Evolutionary conservation across 345 rosid genomes (phyloP).

Genomic region (Hypericum perforatum): DNA sequence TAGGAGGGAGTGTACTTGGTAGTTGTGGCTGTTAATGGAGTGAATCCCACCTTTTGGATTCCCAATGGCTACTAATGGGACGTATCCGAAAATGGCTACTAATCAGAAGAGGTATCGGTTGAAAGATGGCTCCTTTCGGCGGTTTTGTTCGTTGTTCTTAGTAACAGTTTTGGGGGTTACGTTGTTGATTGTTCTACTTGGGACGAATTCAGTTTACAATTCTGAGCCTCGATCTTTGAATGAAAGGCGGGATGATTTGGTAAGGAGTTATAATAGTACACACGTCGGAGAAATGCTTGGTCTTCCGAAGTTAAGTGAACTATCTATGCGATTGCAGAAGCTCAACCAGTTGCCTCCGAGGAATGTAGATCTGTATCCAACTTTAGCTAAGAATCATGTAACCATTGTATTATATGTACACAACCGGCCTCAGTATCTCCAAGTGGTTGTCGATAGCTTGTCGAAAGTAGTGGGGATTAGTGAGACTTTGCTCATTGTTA

Average conservation of each 20-base stretch:
- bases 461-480: constrained; percentile 71
- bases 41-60: neutral
- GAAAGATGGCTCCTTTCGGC: constrained; percentile 42
- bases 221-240: constrained; percentile 17
- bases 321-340: constrained; percentile 52
- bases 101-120: constrained; percentile 48
- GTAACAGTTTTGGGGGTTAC: constrained; percentile 44
- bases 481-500: constrained; percentile 80
- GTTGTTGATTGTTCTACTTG: constrained; percentile 40
- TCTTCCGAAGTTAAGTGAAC: constrained; percentile 45
- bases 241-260: constrained; percentile 22
- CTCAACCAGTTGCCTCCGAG: constrained; percentile 57
- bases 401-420: constrained; percentile 83
- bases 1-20: too few relatives aligned
- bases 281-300: constrained; percentile 17
- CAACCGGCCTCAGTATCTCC: constrained; percentile 79
- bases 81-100: constrained; percentile 36
- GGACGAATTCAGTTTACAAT: constrained; percentile 27
- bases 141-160: constrained; percentile 29
- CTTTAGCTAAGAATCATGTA: constrained; percentile 54
- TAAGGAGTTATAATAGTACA: constrained; percentile 14
- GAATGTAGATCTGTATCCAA: constrained; percentile 57
- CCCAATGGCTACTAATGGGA: neutral
- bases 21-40: too few relatives aligned
- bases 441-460: constrained; percentile 68